Evolutionary conservation across 768 basidiomycete species (phyloP).

Genomic region (Russula ochroleuca): DNA sequence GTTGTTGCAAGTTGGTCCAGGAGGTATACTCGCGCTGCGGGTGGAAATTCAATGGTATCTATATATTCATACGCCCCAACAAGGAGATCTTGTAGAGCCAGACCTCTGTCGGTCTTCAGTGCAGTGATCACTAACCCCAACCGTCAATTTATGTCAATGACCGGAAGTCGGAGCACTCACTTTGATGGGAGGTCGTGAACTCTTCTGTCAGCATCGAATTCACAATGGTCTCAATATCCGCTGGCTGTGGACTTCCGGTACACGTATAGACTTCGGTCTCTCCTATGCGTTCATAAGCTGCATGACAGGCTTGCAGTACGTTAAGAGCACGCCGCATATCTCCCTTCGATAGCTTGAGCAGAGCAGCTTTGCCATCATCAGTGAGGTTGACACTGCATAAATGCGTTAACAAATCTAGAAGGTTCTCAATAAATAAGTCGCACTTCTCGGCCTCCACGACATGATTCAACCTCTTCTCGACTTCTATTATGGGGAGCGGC

Average conservation of each 20-base stretch:
- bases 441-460: conserved; percentile 86
- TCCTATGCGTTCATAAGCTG: conserved; percentile 84
- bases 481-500: conserved; percentile 79
- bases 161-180: conserved; percentile 40
- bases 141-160: not conserved
- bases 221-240: conserved; percentile 89
- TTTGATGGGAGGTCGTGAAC: conserved; percentile 85
- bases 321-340: conserved; percentile 98
- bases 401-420: conserved; percentile 6
- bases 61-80: conserved; percentile 88
- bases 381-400: conserved; percentile 73
- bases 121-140: conserved; percentile 68
- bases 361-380: conserved; percentile 78
- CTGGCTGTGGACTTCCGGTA: conserved; percentile 93
- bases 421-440: conserved; percentile 28
- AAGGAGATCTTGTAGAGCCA: conserved; percentile 93
- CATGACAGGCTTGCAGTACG: conserved; percentile 96
- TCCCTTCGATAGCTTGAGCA: conserved; percentile 91
- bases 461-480: conserved; percentile 71
- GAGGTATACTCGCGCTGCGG: conserved; percentile 83
- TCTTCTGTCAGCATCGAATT: conserved; percentile 95
- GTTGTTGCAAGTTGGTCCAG: conserved; percentile 92
- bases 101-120: conserved; percentile 85
- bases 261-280: conserved; percentile 95
- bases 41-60: conserved; percentile 79